Evolutionary conservation across 2,329 filamentous ascomycete genomes (phyloP), one percentile per base, ranked within the genome.

Genomic region (Niveomyces coronatus): DNA sequence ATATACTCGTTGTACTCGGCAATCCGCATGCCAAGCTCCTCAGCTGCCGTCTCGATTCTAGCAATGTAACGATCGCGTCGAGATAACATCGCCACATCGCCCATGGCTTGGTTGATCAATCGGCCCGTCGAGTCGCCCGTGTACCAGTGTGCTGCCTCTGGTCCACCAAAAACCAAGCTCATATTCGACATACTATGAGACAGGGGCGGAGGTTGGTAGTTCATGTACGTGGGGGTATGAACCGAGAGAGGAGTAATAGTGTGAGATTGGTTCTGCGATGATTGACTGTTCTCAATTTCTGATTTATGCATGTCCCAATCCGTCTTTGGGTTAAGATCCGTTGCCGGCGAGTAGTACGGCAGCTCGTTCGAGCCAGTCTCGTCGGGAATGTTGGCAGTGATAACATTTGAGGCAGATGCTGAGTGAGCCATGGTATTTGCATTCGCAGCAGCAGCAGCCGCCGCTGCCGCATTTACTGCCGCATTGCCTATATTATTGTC

Each of bases 21-120:
- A 31, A 75, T 64, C 19, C 67, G 64, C 47, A 71, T 59, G 6
- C 68, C 71, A 22, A 77, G 60, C 53, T 75, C 68, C 50, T 68
- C 65, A 10, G 72, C 70, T 3, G 68, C 63, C 30, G 66, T 59
- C 46, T 76, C 70, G 37, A 77, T 65, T 46, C 69, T 62, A 35
- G 70, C 62, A 42, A 74, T 57, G 35, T 64, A 58, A 4, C 71
- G 61, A 1, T 63, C 60, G 35, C 61, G 58, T 45, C 56, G 61
- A 45, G 68, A 62, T 20, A 65, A 60, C 13, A 49, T 47, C 19
- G 64, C 60, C 16, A 66, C 63, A 36, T 70, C 63, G 10, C 54
- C 54, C 54, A 74, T 61, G 4, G 67, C 65, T 41, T 63, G 60
- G n/a, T 39, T 43, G 18, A 58, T 37, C 28, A 58, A 26, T 18